A percentile compares a stretch with the other conserved stretches of the same genome.
Conservation (phyloP, 2,329 filamentous ascomycete species). For the Curvularia sp. region DNA sequence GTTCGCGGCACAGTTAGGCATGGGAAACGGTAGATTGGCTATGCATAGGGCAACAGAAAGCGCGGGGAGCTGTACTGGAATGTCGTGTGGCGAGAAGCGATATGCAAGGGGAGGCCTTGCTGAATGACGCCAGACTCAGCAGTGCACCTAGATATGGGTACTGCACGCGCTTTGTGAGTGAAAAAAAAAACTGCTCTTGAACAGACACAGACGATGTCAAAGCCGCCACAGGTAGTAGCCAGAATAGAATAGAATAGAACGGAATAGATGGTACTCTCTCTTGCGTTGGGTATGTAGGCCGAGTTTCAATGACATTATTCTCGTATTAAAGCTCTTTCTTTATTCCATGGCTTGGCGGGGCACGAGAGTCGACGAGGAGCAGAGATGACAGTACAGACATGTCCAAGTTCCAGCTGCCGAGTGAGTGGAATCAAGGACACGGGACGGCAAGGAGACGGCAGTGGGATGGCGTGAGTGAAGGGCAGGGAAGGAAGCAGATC, state of each 20-base stretch:
- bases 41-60: neutral
- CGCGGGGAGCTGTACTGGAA: neutral
- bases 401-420: neutral
- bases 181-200: neutral
- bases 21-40: neutral
- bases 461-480: neutral
- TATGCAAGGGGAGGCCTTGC: slow-evolving; percentile 2
- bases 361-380: neutral
- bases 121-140: neutral
- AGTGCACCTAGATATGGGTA: neutral
- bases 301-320: neutral
- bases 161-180: neutral
- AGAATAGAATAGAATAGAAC: neutral
- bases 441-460: neutral
- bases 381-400: neutral
- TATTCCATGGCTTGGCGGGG: neutral
- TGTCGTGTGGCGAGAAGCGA: slow-evolving; percentile 1
- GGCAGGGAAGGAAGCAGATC: slow-evolving; percentile 12
- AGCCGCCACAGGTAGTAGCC: neutral
- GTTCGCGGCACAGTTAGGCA: neutral
- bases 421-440: neutral
- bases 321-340: neutral
- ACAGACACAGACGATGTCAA: neutral
- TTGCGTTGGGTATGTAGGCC: neutral
- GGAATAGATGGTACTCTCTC: neutral